Evolutionary conservation across 2,329 filamentous ascomycete species (phyloP).

Genomic region (Cladosporium cucumerinum): DNA sequence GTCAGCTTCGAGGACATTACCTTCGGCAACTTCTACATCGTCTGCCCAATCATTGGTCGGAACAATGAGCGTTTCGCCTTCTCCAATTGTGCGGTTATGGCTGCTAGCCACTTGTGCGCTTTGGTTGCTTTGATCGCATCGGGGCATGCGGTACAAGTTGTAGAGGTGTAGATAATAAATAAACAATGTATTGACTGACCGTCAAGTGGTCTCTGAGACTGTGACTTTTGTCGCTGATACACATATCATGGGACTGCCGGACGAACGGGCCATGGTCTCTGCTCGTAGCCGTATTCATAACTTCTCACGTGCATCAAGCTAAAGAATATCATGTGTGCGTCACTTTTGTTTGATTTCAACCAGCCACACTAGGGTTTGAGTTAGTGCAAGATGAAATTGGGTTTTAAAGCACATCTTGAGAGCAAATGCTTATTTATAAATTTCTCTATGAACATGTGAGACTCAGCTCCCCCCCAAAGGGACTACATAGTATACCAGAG

Average conservation of each 20-base stretch:
- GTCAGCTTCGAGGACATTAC: background rate
- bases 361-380: background rate
- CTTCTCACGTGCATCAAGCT: background rate
- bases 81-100: background rate
- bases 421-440: background rate
- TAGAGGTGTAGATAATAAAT: background rate
- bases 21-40: background rate
- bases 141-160: background rate
- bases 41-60: background rate
- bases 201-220: background rate
- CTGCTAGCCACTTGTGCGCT: background rate
- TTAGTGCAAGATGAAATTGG: background rate
- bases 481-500: too few species aligned
- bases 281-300: background rate
- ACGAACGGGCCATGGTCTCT: background rate
- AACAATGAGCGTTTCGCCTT: background rate
- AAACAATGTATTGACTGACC: background rate
- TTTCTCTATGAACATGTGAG: too few species aligned
- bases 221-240: background rate
- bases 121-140: background rate
- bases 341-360: background rate
- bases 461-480: too few species aligned
- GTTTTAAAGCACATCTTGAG: background rate
- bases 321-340: background rate
- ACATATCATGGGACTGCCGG: background rate